phyloP scores from a whole-genome alignment of 2,329 filamentous ascomycete species.

The Phaeosphaeriaceae sp. region DNA sequence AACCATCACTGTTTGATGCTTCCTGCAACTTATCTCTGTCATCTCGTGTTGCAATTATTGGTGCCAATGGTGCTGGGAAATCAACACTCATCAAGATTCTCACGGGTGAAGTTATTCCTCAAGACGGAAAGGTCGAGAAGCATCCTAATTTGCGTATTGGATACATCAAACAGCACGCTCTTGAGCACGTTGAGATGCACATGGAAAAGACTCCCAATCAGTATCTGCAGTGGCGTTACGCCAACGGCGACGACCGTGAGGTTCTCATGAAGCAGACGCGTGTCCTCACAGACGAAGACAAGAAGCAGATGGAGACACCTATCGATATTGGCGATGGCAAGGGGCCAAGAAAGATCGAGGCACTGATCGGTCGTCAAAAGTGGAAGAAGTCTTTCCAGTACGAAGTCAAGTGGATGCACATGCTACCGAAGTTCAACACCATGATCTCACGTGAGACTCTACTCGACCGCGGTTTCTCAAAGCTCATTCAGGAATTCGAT shows the following conservation, averaged over 20 bases:
- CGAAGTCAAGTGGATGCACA: constrained; percentile 90
- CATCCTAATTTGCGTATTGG: constrained; percentile 98
- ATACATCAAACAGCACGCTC: constrained; percentile 98
- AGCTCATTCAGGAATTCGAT: constrained; percentile 96
- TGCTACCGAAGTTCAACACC: constrained; percentile 91
- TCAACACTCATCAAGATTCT: constrained; percentile 97
- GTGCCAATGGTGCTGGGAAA: constrained; percentile 96
- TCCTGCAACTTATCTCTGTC: constrained; percentile 88
- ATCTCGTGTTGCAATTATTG: constrained; percentile 94
- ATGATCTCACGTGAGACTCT: constrained; percentile 94
- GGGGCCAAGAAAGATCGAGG: constrained; percentile 77
- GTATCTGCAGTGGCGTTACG: constrained; percentile 98
- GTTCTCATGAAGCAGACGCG: constrained; percentile 98
- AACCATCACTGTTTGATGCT: constrained; percentile 86
- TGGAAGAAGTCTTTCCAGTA: constrained; percentile 99
- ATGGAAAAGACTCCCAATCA: constrained; percentile 99
- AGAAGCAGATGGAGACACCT: constrained; percentile 87
- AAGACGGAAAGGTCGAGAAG: constrained; percentile 88
- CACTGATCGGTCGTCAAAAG: constrained; percentile 94
- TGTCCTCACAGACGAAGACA: constrained; percentile 82
- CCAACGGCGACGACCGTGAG: constrained; percentile 94
- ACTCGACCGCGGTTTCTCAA: constrained; percentile 82
- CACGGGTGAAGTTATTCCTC: constrained; percentile 88
- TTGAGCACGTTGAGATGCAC: constrained; percentile 99
- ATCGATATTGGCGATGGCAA: constrained; percentile 86